These are phyloP conservation scores for Flammula alnicola DNA, from an alignment of 1,284 basidiomycete genomes.

Conservation along the genomic window DNA sequence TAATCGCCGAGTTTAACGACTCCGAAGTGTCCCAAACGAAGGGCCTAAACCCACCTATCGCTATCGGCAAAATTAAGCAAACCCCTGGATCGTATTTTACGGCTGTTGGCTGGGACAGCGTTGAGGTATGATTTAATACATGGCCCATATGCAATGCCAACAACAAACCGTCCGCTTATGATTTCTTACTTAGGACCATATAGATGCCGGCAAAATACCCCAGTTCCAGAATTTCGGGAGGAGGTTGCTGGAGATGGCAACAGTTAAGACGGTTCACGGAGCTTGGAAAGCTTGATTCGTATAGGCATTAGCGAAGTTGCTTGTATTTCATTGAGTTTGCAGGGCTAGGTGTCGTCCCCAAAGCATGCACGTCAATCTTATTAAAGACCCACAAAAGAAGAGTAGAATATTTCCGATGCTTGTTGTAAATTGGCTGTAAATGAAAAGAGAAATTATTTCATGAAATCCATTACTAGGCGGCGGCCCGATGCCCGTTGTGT, in stretches of 20 bases:
- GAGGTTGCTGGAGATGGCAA: constrained; percentile 5
- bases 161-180: neutral
- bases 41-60: constrained; percentile 1
- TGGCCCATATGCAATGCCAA: neutral
- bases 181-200: constrained; percentile 7
- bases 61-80: constrained; percentile 5
- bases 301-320: no score
- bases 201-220: constrained; percentile 1
- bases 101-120: constrained; percentile 13
- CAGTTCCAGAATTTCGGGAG: constrained; percentile 3
- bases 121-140: constrained; percentile 4
- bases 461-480: no score
- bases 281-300: no score
- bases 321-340: no score
- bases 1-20: constrained; percentile 1
- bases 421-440: no score
- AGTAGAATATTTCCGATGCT: no score
- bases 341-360: no score
- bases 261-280: constrained; percentile 3
- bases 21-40: neutral
- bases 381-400: no score
- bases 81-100: neutral
- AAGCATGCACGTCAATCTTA: no score
- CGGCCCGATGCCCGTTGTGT: no score
- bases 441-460: no score